Evolutionary conservation across 768 basidiomycete genomes (phyloP).

Genomic region (Lactarius akahatsu): DNA sequence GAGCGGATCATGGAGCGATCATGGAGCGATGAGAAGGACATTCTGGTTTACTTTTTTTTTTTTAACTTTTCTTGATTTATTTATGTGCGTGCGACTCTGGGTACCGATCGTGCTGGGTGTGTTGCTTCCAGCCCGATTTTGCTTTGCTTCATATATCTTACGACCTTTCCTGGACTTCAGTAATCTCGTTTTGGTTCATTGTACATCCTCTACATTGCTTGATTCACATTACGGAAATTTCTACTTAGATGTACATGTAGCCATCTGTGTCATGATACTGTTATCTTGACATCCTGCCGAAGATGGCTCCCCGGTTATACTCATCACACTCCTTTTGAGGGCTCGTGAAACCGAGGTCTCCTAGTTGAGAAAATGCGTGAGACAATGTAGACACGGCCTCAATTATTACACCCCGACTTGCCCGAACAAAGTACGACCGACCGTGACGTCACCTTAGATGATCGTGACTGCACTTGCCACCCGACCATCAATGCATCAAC

Average conservation of each 20-base stretch:
- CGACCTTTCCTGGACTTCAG: neutral
- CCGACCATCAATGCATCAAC: too few relatives aligned
- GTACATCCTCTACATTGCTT: conserved; percentile 21
- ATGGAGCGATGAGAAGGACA: neutral
- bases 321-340: too few relatives aligned
- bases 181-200: conserved; percentile 3
- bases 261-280: neutral
- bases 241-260: conserved; percentile 12
- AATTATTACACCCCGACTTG: too few relatives aligned
- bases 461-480: too few relatives aligned
- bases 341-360: too few relatives aligned
- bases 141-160: neutral
- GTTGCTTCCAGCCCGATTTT: neutral
- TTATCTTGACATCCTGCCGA: neutral
- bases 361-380: too few relatives aligned
- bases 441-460: too few relatives aligned
- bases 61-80: neutral
- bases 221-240: neutral
- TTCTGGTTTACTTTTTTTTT: neutral
- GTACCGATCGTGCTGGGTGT: neutral
- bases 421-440: too few relatives aligned
- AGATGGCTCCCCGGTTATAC: too few relatives aligned
- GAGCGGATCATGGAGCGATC: too few relatives aligned
- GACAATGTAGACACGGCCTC: too few relatives aligned
- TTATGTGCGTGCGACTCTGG: neutral